Percentiles rank a stretch among this genome's conserved stretches.
Conservation (phyloP, 2,329 filamentous ascomycete species). For the Curvularia spicifera region DNA sequence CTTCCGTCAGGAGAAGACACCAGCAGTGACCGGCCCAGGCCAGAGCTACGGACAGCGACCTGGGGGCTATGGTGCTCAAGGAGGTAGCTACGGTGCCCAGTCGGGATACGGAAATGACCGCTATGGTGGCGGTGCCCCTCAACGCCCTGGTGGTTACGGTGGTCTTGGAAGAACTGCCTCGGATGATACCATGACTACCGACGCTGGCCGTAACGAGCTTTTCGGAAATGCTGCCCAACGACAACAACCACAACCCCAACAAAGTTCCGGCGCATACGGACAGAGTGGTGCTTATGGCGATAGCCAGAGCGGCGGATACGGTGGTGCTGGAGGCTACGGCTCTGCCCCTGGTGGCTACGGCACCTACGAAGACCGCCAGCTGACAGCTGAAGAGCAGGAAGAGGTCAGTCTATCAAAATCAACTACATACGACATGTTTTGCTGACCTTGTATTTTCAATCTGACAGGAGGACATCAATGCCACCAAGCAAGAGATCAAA, state of each 20-base stretch:
- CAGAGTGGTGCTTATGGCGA: constrained; percentile 32
- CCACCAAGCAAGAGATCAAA: constrained; percentile 75
- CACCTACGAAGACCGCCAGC: constrained; percentile 70
- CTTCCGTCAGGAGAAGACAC: constrained; percentile 52
- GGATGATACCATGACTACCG: constrained; percentile 54
- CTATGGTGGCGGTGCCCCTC: constrained; percentile 53
- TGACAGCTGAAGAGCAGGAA: constrained; percentile 80
- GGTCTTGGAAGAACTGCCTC: constrained; percentile 46
- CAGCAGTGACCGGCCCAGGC: constrained; percentile 51
- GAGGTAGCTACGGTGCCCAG: constrained; percentile 39
- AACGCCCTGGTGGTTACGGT: constrained; percentile 50
- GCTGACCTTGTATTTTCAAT: constrained; percentile 1
- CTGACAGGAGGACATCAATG: constrained; percentile 66
- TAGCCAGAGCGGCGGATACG: constrained; percentile 31
- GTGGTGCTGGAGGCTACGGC: constrained; percentile 31
- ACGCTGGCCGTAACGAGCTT: constrained; percentile 67
- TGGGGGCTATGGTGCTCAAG: constrained; percentile 36
- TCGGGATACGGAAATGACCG: constrained; percentile 56
- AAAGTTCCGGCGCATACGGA: constrained; percentile 32
- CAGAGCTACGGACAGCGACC: constrained; percentile 50
- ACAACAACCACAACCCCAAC: constrained; percentile 52
- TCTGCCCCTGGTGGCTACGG: constrained; percentile 50
- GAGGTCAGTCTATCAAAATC: constrained; percentile 48
- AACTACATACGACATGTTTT: background rate
- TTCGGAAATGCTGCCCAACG: constrained; percentile 65